phyloP scores from a whole-genome alignment of 139 green algal species.

The Chlamydomonas urium region DNA sequence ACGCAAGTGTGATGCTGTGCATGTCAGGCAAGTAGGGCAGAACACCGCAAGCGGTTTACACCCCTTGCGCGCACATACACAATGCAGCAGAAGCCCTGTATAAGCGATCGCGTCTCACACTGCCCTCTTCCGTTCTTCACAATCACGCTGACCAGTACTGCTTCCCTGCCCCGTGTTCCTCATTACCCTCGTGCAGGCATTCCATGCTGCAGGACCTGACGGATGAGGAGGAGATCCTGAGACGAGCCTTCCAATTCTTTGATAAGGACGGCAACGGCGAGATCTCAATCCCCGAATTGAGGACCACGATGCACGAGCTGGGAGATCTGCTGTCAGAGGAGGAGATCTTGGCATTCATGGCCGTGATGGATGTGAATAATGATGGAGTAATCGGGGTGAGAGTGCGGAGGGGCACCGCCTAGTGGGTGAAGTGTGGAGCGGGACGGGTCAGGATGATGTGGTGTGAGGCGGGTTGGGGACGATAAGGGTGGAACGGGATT shows the following conservation, averaged over 20 bases:
- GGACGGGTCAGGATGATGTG: background rate
- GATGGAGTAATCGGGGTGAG: constrained; percentile 54
- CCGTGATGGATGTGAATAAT: constrained; percentile 52
- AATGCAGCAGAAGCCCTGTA: too few species aligned
- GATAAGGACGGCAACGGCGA: constrained; percentile 44
- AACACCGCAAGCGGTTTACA: too few species aligned
- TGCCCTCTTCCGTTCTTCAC: constrained; percentile 1
- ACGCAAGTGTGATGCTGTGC: too few species aligned
- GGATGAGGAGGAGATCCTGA: constrained; percentile 46
- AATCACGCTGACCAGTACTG: background rate
- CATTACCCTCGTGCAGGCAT: constrained; percentile 25
- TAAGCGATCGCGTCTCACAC: too few species aligned
- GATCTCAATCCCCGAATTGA: constrained; percentile 32
- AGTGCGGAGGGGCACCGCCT: background rate
- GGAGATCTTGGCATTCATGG: constrained; percentile 36
- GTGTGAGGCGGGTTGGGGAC: background rate
- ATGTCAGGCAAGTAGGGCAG: too few species aligned
- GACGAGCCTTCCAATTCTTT: constrained; percentile 54
- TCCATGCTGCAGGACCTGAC: constrained; percentile 44
- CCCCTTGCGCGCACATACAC: too few species aligned
- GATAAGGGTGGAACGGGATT: background rate
- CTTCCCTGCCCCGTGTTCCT: background rate
- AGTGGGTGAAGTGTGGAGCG: background rate
- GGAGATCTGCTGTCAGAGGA: constrained; percentile 49
- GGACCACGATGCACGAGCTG: constrained; percentile 52